phyloP scores from a whole-genome alignment of 1,139 yeast species.

The Candida dubliniensis region DNA sequence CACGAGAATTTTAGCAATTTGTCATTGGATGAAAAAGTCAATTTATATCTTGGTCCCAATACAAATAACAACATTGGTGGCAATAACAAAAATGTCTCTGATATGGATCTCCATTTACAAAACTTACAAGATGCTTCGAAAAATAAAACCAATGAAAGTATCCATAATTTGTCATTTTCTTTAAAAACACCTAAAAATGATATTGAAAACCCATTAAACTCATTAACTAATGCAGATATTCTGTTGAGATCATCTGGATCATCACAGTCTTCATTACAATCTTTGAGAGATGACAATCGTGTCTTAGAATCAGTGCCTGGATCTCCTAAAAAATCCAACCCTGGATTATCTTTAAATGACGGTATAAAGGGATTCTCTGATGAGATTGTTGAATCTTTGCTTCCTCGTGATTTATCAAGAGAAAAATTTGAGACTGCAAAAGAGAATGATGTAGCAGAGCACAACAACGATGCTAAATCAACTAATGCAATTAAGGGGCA shows the following conservation, averaged over 20 bases:
- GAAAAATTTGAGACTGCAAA: conserved; percentile 6
- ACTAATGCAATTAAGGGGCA: too few relatives aligned
- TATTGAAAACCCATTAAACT: conserved; percentile 37
- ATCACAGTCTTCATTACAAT: conserved; percentile 47
- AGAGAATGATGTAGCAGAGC: not conserved
- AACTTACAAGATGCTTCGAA: conserved; percentile 30
- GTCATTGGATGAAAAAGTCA: conserved; percentile 42
- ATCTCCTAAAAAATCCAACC: conserved; percentile 20
- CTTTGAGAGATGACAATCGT: conserved; percentile 39
- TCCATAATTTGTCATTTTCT: conserved; percentile 36
- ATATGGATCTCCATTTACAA: conserved; percentile 39
- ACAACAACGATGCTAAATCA: not conserved
- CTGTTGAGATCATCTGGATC: conserved; percentile 40
- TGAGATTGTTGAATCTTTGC: conserved; percentile 35
- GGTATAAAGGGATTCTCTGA: conserved; percentile 49
- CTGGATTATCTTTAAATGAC: conserved; percentile 41
- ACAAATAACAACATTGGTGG: conserved; percentile 2
- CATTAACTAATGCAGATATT: conserved; percentile 32
- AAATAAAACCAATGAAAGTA: conserved; percentile 32
- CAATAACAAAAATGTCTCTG: conserved; percentile 17
- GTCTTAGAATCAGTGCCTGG: conserved; percentile 28
- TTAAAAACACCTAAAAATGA: conserved; percentile 27
- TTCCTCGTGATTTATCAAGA: conserved; percentile 23
- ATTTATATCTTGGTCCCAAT: conserved; percentile 27
- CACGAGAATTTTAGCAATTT: conserved; percentile 28